Conservation (phyloP, 2,329 filamentous ascomycete species). For the Colletotrichum lindemuthianum region DNA sequence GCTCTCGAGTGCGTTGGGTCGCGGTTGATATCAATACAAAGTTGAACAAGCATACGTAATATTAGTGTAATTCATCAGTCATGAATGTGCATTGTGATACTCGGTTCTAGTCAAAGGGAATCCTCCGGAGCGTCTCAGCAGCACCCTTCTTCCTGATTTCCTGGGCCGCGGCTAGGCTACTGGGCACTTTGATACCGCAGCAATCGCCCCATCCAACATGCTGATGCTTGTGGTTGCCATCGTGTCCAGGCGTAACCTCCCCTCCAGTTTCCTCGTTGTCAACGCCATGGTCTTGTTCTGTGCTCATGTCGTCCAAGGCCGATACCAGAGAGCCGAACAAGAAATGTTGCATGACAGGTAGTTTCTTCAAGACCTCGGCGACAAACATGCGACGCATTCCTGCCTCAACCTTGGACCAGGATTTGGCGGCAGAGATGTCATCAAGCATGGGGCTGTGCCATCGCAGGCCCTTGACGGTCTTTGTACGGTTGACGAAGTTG, state of each 20-base stretch:
- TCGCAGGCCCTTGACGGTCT: constrained; percentile 91
- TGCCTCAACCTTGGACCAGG: constrained; percentile 90
- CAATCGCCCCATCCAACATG: constrained; percentile 90
- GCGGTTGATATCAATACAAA: no score
- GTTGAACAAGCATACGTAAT: background rate
- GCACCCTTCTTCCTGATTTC: constrained; percentile 82
- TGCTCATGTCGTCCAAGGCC: constrained; percentile 83
- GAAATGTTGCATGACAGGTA: constrained; percentile 99
- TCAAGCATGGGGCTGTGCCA: constrained; percentile 99
- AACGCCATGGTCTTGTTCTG: constrained; percentile 62
- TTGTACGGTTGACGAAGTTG: constrained; percentile 92
- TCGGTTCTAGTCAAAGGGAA: constrained; percentile 77
- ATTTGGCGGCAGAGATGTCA: constrained; percentile 91
- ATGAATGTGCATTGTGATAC: background rate
- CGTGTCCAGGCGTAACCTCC: constrained; percentile 63
- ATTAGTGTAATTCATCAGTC: background rate
- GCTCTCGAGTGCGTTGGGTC: background rate
- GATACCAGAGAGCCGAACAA: constrained; percentile 88
- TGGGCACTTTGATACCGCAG: constrained; percentile 97
- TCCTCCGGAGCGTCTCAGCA: constrained; percentile 71
- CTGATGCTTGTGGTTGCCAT: constrained; percentile 76
- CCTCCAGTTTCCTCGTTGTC: constrained; percentile 60
- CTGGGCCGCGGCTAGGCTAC: constrained; percentile 88
- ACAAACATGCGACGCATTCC: constrained; percentile 98
- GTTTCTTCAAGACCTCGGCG: constrained; percentile 88